Evolutionary conservation across 1,139 yeast genomes (phyloP).

Genomic region (Lodderomyces metapsilosis): DNA sequence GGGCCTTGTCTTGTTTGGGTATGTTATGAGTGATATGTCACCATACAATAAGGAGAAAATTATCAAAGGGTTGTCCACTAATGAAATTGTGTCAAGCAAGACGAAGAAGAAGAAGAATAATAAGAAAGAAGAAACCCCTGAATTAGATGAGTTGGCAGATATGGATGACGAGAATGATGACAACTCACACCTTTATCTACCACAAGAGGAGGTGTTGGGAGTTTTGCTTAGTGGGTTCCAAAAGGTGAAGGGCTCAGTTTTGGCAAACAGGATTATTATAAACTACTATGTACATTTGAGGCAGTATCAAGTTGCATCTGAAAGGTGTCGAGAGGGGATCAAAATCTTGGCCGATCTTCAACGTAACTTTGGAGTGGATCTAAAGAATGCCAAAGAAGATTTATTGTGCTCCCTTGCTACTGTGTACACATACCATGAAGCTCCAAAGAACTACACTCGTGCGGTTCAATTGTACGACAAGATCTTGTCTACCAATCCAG

Average conservation of each 20-base stretch:
- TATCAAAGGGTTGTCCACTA: conserved; percentile 14
- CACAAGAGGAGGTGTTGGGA: conserved; percentile 55
- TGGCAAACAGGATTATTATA: conserved; percentile 66
- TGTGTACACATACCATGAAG: conserved; percentile 78
- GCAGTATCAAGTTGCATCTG: conserved; percentile 65
- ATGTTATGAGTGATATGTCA: conserved; percentile 64
- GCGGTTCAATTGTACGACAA: conserved; percentile 73
- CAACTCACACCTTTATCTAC: conserved; percentile 17
- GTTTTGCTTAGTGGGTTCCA: conserved; percentile 55
- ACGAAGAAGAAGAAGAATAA: conserved; percentile 5
- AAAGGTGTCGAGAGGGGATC: conserved; percentile 62
- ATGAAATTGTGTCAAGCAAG: conserved; percentile 1
- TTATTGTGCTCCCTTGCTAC: conserved; percentile 69
- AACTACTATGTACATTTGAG: conserved; percentile 58
- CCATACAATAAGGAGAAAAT: conserved; percentile 44
- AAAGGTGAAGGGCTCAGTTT: conserved; percentile 46
- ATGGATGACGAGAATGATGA: conserved; percentile 20
- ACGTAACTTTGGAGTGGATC: conserved; percentile 44
- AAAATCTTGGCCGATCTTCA: conserved; percentile 50
- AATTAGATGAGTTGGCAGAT: conserved; percentile 20
- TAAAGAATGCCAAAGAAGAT: conserved; percentile 56
- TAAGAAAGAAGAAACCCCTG: conserved; percentile 6
- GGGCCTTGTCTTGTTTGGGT: conserved; percentile 61
- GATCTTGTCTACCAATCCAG: conserved; percentile 46
- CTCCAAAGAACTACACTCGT: conserved; percentile 79